Evolutionary conservation across 2,329 filamentous ascomycete species (phyloP), one percentile per base, ranked within the genome.

Genomic region (Botrytis galanthina): DNA sequence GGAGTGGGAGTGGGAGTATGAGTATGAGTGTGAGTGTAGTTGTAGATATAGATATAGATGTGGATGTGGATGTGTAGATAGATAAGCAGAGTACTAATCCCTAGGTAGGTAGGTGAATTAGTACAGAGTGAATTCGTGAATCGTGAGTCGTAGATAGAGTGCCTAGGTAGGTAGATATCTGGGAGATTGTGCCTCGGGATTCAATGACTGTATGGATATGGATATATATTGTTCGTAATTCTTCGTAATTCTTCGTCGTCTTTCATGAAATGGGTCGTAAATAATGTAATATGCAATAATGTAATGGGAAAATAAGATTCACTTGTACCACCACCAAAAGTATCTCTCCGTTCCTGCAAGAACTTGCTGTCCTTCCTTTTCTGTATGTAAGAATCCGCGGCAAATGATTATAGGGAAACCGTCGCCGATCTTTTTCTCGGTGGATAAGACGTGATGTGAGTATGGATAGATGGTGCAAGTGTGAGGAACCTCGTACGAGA

Each of bases 321-420:
- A 29, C 42, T 26, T 44, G 37, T 29, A 29, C 60, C 60, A 42
- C 42, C 60, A 22, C 37, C 42, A 62, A 18, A 62, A 20, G 35
- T 44, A 8, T 29, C 61, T 63, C 35, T 61, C 59, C 59, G 57
- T 37, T 51, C 48, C 61, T 63, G 61, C 61, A 63, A 29, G 61
- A 63, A 20, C 26, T 63, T 44, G 61, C 22, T 63, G 61, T 63
- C 61, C 61, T 63, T 63, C 61, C 61, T 18, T 44, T 63, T 5
- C 61, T 32, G 62, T 64, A 35, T 68, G 64, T 68, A 39, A 22
- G 48, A 67, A 54, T 39, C 64, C 64, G 64, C 64, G 64, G 46
- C 64, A 68, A 16, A 8, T 42, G 64, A 57, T 29, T 54, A 68
- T 54, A 68, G 46, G 62, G 59, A 61, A 39, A 18, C 29, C 4